Evolutionary conservation across 2,329 filamentous ascomycete species (phyloP), one percentile per base, ranked within the genome.

Genomic region (Cladophialophora bantiana): DNA sequence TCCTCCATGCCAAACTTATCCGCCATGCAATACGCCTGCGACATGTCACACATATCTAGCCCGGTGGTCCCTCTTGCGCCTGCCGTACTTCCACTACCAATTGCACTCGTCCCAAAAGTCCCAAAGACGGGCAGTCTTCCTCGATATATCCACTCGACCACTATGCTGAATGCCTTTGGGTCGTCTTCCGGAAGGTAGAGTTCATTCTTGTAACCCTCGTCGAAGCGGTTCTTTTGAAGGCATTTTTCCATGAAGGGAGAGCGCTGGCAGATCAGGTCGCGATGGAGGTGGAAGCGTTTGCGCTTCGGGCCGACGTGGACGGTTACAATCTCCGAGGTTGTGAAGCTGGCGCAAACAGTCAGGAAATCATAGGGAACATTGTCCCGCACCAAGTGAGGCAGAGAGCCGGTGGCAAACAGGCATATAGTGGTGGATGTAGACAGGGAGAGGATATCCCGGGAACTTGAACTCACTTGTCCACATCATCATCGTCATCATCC

Each of bases 141-240:
- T 12, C 64, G 52, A 59, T 73, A 73, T 18, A 73, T 68, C 69
- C 71, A 71, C 26, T 73, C 81, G 40, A 86, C 75, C 50, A 85
- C 73, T 68, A 84, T 84, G 65, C 83, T 82, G 67, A 86, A 85
- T 55, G 83, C 79, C 62, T 80, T 79, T 2, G 83, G 82, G 68
- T 84, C 79, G 66, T 85, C 83, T 65, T 85, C 83, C 0, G 82
- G 83, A 1, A 86, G 74, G 70, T 83, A 78, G 59, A 86, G 79
- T 13, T 78, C 78, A 67, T 84, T 82, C 15, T 80, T 77, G 20
- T 76, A 77, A 1, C 81, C 79, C 71, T 85, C 84, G 59, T 72
- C 77, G 69, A 84, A 85, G 7, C 58, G 63, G 32, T 77, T 75
- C 40, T 83, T 83, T 66, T 80, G 80, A 6, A 85, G 76, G 13